These are phyloP conservation scores for Calycina herbarum DNA, from an alignment of 2,329 filamentous ascomycete genomes.

Conservation along the genomic window DNA sequence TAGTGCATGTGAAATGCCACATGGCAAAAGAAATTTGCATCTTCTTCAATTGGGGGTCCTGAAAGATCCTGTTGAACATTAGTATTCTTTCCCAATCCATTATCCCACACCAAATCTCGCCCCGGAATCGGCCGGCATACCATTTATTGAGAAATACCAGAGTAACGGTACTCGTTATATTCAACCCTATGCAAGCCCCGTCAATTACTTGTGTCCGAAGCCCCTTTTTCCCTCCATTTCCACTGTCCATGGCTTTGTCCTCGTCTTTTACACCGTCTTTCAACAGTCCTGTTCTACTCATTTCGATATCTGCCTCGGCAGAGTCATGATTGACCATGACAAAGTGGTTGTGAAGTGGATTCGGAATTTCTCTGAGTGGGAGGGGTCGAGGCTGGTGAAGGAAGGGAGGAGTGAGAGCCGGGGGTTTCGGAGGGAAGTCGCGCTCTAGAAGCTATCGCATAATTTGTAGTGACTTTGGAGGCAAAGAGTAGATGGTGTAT, in stretches of 20 bases:
- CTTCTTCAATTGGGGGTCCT: slow-evolving; percentile 44
- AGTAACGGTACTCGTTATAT: slow-evolving; percentile 45
- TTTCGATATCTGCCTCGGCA: slow-evolving; percentile 32
- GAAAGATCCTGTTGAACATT: slow-evolving; percentile 41
- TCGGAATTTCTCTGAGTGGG: neutral
- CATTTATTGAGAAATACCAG: slow-evolving; percentile 48
- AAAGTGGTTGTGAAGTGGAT: neutral
- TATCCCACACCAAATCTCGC: neutral
- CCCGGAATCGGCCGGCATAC: slow-evolving; percentile 31
- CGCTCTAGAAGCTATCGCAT: neutral
- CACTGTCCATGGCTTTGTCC: neutral
- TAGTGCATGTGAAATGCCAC: slow-evolving; percentile 48
- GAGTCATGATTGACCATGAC: slow-evolving; percentile 17
- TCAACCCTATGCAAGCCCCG: slow-evolving; percentile 41
- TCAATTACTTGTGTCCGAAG: slow-evolving; percentile 27
- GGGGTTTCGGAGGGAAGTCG: neutral
- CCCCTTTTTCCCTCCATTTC: slow-evolving; percentile 14
- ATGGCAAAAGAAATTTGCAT: slow-evolving; percentile 49
- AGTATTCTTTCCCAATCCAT: slow-evolving; percentile 9
- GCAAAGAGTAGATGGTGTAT: neutral
- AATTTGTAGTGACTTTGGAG: neutral
- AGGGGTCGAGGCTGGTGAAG: slow-evolving; percentile 1
- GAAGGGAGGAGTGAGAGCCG: neutral
- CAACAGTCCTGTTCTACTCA: slow-evolving; percentile 23
- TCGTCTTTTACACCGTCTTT: slow-evolving; percentile 21